These are phyloP conservation scores for Magnaporthiopsis incrustans DNA, from an alignment of 2,329 filamentous ascomycete genomes.

Conservation along the genomic window DNA sequence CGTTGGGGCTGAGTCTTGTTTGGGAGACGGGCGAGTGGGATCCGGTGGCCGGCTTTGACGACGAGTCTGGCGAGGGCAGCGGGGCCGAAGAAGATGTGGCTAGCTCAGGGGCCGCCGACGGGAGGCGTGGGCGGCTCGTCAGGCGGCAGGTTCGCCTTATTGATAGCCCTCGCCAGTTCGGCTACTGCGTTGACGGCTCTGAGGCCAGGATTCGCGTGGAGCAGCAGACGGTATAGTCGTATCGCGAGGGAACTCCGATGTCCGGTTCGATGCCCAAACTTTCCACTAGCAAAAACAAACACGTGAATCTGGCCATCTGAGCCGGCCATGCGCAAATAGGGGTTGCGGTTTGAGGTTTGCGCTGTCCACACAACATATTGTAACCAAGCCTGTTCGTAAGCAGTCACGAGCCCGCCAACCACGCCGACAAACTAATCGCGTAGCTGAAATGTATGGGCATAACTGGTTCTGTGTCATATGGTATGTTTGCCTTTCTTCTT, in stretches of 20 bases:
- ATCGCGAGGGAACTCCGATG: too few relatives aligned
- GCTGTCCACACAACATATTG: not conserved
- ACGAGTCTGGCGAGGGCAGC: constrained; percentile 44
- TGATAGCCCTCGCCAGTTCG: constrained; percentile 72
- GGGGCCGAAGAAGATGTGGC: constrained; percentile 38
- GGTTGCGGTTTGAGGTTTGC: too few relatives aligned
- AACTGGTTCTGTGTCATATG: not conserved
- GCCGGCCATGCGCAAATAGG: too few relatives aligned
- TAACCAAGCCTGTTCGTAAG: not conserved
- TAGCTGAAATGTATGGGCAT: not conserved
- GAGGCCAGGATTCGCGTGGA: constrained; percentile 69
- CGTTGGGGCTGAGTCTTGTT: constrained; percentile 58
- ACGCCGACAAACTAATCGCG: not conserved
- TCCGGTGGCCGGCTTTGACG: constrained; percentile 58
- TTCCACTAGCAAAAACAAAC: too few relatives aligned
- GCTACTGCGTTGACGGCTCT: constrained; percentile 70
- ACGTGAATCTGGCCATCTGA: too few relatives aligned
- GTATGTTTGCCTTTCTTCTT: not conserved
- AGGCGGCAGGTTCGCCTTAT: constrained; percentile 72
- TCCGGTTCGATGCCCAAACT: too few relatives aligned
- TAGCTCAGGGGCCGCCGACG: constrained; percentile 17
- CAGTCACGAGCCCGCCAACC: not conserved
- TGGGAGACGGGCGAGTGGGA: constrained; percentile 94
- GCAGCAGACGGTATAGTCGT: constrained; percentile 16
- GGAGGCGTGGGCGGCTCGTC: constrained; percentile 45